These are phyloP conservation scores for Globisporangium paroecandrum DNA, from an alignment of 352 stramenopile genomes.

Conservation along the genomic window DNA sequence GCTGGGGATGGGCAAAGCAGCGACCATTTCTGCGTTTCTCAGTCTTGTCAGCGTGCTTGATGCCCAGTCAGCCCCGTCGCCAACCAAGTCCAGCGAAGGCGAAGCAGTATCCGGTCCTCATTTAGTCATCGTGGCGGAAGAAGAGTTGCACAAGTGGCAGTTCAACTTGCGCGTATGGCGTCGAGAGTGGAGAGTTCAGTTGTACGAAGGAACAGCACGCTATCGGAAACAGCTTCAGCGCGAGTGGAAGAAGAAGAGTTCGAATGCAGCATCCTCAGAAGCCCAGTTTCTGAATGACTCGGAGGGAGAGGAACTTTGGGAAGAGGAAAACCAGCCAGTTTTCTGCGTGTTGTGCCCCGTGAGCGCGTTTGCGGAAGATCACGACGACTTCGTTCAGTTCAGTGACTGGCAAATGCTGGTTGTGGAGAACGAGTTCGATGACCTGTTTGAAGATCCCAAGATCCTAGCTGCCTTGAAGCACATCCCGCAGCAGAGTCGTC, in stretches of 20 bases:
- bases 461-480: conserved; percentile 40
- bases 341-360: conserved; percentile 69
- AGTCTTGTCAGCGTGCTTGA: conserved; percentile 42
- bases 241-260: conserved; percentile 45
- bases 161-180: conserved; percentile 66
- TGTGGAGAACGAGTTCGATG: conserved; percentile 65
- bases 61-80: not conserved
- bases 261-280: not conserved
- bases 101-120: conserved; percentile 38
- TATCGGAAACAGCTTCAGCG: conserved; percentile 45
- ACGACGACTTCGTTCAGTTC: conserved; percentile 42
- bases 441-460: conserved; percentile 36
- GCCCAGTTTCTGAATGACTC: conserved; percentile 33
- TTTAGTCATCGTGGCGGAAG: conserved; percentile 70
- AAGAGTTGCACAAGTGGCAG: conserved; percentile 81
- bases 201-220: conserved; percentile 41
- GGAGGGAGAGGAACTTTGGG: conserved; percentile 39
- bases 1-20: conserved; percentile 81
- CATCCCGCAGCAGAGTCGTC: conserved; percentile 45
- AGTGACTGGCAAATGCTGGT: conserved; percentile 66
- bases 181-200: conserved; percentile 45
- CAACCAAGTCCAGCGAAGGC: not conserved
- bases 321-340: conserved; percentile 38
- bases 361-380: conserved; percentile 48
- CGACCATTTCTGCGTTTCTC: conserved; percentile 76